Base-by-base conservation (phyloP, 2,329 filamentous ascomycete genomes). In the Nannizziopsis arthrosporioides region DNA sequence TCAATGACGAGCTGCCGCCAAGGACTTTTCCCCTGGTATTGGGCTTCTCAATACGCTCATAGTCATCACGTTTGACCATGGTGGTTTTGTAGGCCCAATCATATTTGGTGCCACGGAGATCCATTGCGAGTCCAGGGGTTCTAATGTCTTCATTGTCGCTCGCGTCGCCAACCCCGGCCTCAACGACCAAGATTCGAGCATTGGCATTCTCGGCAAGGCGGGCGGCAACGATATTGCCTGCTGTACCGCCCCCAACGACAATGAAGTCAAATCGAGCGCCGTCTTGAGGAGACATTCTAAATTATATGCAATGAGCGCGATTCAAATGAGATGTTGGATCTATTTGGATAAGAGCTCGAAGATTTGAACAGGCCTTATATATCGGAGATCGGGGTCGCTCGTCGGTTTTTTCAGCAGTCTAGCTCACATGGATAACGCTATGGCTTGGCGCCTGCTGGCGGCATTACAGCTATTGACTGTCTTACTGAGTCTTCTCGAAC, bases 71-170 rank as follows among this genome's bases (percentile, higher is more conserved):
- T 11, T 78, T 70, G 57, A 81, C 71, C 63, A 81, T 72, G 27
- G 75, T 79, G 1, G 75, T 76, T 64, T 81, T 80, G 63, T 78
- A 81, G 0, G 65, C 66, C 75, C 75, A 80, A 60, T 81, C 77
- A 52, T 78, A 70, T 55, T 77, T 62, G 57, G 73, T 74, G 34
- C 68, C 70, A 12, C 76, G 72, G 0, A 80, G 69, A 2, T 72
- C 68, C 55, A 80, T 73, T 32, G 73, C 75, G 7, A 64, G 62
- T 1, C 73, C 67, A 0, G 75, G 77, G 3, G 74, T 78, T 3
- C 65, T 72, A 55, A 78, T 74, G 40, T 73, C 69, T 15, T 73
- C 68, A 38, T 75, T 62, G 5, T 74, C 65, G 5, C 67, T 59
- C 0, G 76, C 68, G 55, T 76, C 73, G 50, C 66, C 64, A 39